A percentile compares a stretch with the other conserved stretches of the same genome.
Conservation (phyloP, 1,284 basidiomycete genomes). For the Cutaneotrichosporon sp. region DNA sequence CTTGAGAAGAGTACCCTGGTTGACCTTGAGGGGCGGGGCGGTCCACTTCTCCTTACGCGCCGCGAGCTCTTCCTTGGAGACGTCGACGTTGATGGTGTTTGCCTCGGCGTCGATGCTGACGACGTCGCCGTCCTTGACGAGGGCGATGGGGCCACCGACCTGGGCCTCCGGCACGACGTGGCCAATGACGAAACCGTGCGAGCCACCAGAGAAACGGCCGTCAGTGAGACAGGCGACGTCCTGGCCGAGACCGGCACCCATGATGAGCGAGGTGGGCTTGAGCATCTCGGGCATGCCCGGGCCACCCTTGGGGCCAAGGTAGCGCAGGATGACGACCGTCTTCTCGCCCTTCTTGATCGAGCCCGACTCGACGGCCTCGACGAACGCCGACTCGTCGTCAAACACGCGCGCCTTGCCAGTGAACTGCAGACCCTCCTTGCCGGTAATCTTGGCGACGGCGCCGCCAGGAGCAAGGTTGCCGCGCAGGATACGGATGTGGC, state of each 20-base stretch:
- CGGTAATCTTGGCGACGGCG: constrained; percentile 92
- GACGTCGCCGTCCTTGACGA: constrained; percentile 85
- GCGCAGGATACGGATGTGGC: constrained; percentile 81
- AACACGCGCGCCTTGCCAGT: constrained; percentile 51
- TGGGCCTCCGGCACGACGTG: constrained; percentile 69
- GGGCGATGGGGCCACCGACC: constrained; percentile 88
- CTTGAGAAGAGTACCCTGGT: constrained; percentile 78
- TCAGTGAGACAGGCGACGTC: constrained; percentile 93
- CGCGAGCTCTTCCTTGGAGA: constrained; percentile 72
- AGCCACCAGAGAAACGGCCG: constrained; percentile 86
- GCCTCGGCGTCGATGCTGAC: constrained; percentile 74
- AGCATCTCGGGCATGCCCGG: constrained; percentile 86
- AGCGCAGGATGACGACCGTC: constrained; percentile 83
- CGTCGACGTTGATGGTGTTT: constrained; percentile 73
- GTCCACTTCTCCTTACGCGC: constrained; percentile 68
- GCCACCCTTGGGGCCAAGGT: constrained; percentile 92
- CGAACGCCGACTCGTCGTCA: constrained; percentile 71
- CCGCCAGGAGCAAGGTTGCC: constrained; percentile 86
- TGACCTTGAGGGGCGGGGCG: constrained; percentile 77
- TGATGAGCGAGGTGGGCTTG: constrained; percentile 76
- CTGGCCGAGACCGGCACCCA: constrained; percentile 85
- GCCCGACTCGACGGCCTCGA: constrained; percentile 72
- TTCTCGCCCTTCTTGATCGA: constrained; percentile 72
- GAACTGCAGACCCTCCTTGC: constrained; percentile 87
- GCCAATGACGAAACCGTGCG: constrained; percentile 54